Conservation (phyloP, 768 basidiomycete genomes). For the Serpula lacrymans region DNA sequence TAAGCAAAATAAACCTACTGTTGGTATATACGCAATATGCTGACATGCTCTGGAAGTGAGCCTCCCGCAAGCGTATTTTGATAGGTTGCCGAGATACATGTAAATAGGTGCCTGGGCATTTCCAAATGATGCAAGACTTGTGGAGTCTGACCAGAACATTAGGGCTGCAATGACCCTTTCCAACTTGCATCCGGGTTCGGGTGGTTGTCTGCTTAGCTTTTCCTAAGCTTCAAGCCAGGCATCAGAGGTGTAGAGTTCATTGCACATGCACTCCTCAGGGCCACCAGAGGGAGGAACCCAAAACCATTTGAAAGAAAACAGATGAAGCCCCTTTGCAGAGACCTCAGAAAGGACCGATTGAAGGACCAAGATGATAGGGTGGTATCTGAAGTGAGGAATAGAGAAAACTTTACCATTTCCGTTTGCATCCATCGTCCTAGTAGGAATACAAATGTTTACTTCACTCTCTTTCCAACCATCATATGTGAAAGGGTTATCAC, state of each 20-base stretch:
- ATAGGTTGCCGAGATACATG: too few relatives aligned
- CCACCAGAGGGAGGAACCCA: constrained; percentile 12
- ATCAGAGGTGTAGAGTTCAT: constrained; percentile 23
- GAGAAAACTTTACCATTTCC: constrained; percentile 16
- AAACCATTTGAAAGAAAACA: constrained; percentile 20
- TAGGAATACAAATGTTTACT: constrained; percentile 27
- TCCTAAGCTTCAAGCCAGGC: constrained; percentile 18
- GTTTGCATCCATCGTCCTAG: constrained; percentile 8
- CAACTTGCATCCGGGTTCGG: constrained; percentile 11
- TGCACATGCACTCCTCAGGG: constrained; percentile 12
- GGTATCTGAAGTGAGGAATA: constrained; percentile 25
- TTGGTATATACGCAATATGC: too few relatives aligned
- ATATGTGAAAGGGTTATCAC: not conserved
- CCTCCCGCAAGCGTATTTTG: too few relatives aligned
- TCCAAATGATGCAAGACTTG: constrained; percentile 13
- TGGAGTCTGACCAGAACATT: constrained; percentile 20
- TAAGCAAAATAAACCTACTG: too few relatives aligned
- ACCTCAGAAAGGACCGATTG: constrained; percentile 6
- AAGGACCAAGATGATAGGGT: constrained; percentile 15
- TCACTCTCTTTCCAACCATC: constrained; percentile 12
- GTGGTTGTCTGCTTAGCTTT: constrained; percentile 15
- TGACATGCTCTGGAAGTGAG: too few relatives aligned
- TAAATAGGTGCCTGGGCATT: too few relatives aligned
- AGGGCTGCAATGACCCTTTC: constrained; percentile 13
- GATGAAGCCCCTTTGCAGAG: constrained; percentile 15